Evolutionary conservation across 345 rosid genomes (phyloP), one percentile per base, ranked within the genome.

Genomic region (Salix udensis): DNA sequence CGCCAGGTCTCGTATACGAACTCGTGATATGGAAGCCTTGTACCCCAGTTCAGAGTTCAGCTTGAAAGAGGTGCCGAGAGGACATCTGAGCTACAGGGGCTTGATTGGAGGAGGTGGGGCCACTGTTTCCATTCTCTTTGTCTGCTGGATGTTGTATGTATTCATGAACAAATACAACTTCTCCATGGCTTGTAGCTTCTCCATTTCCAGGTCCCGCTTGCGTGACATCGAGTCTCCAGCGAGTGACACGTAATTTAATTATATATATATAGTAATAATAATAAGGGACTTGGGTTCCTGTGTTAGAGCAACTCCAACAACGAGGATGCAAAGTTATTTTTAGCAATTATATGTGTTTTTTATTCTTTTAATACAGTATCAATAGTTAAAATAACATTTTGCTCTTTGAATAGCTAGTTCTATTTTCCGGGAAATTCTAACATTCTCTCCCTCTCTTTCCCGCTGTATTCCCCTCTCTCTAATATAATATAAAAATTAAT

Each of bases 51-150:
- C 73, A 70, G 73, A 48, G 40, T 39, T 53, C 30, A 30, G 44
- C 74, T 52, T 58, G 65, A 4, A 65, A 31, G 65, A 58, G 15
- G 66, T 5, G 4, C 40, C 61, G 14, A 21, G 67, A 37, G 66
- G 52, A 26, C 28, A 13, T n/a, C 42, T 37, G 50, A 72, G 67
- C 34, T 71, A 71, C 37, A 34, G 37, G 37, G 37, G 37, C 31
- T 12, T 71, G 9, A 55, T 71, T 0, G 58, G 58, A 12, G 75
- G 75, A 23, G 75, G 75, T n/a, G 75, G 75, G 2, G 40, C n/a
- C 31, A 72, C 75, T 14, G 67, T 23, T 72, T 44, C 36, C 16
- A 2, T 72, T 72, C 67, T 72, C 48, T 39, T 24, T 8, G 7
- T 58, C n/a, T 50, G 7, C 6, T 72, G 65, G 48, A 19, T 19